Percentiles rank a stretch among this genome's conserved stretches.
phyloP scores from a whole-genome alignment of 2,329 filamentous ascomycete species.

The Thelonectria olida region DNA sequence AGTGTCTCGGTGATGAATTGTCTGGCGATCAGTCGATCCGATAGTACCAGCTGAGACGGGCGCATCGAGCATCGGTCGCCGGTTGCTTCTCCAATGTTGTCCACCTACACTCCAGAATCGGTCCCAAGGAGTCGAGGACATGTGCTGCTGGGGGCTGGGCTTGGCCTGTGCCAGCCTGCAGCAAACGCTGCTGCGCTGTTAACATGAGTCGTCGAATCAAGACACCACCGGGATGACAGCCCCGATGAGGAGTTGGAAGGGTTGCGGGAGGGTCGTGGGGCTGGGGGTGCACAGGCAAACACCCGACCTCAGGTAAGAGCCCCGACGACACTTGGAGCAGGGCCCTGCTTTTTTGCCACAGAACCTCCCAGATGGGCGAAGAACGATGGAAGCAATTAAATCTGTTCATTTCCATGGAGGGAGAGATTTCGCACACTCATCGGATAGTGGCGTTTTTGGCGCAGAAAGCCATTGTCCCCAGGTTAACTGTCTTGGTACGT shows the following conservation, averaged over 20 bases:
- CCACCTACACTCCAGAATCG: not conserved
- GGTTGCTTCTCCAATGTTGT: not conserved
- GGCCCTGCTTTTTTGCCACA: slow-evolving; percentile 13
- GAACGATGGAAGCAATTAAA: not conserved
- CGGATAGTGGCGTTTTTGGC: not conserved
- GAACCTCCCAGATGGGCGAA: slow-evolving; percentile 1
- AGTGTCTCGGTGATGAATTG: slow-evolving; percentile 32
- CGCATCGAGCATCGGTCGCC: slow-evolving; percentile 6
- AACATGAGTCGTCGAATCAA: slow-evolving; percentile 41
- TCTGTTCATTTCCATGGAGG: not conserved
- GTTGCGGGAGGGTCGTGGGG: slow-evolving; percentile 23
- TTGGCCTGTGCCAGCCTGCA: slow-evolving; percentile 24
- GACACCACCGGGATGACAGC: slow-evolving; percentile 37
- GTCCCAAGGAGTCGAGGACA: slow-evolving; percentile 5
- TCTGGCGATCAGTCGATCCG: slow-evolving; percentile 30
- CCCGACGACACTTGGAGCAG: slow-evolving; percentile 19
- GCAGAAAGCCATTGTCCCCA: not conserved
- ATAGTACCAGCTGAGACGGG: slow-evolving; percentile 22
- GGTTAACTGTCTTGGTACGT: no score
- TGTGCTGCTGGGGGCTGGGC: slow-evolving; percentile 11
- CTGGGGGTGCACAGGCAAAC: slow-evolving; percentile 18
- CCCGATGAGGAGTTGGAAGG: slow-evolving; percentile 25
- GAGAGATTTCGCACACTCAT: not conserved
- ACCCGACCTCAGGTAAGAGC: no score
- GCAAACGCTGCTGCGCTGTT: slow-evolving; percentile 36